Base-by-base conservation (phyloP, 108 stramenopile species). In the Parietichytrium sp. region DNA sequence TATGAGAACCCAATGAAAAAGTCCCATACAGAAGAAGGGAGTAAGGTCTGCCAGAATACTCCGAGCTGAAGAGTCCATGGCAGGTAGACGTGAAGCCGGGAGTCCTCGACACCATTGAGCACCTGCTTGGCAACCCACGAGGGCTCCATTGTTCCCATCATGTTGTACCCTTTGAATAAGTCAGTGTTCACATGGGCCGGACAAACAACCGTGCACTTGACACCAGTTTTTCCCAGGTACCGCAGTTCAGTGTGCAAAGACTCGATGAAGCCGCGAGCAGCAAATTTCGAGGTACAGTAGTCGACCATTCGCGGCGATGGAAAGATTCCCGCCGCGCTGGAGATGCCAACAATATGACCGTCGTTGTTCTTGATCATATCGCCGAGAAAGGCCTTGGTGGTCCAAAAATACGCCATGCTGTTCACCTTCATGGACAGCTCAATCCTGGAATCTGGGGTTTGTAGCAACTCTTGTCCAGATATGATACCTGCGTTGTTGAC, bases 401-500 rank as follows among this genome's bases (percentile, higher is more conserved):
- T 85, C 84, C 84, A 85, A 49, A 82, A 85, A 33, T 82, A 78
- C 10, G 55, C 29, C 2, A 82, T 72, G 23, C 36, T 47, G 45
- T 85, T 85, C 78, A 85, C 84, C 2, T 47, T 77, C 38, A 85
- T 49, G 13, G 84, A 82, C 47, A 31, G 48, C 26, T n/a, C 13
- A 4, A 72, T 38, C 29, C 16, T 6, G 26, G 20, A 23, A 27
- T 82, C 81, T 16, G 30, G 29, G 16, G 25, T 48, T 29, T 85
- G 81, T 30, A 85, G 49, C 3, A 85, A 30, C 27, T 16, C 13
- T 81, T 85, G 82, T 55, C 84, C 84, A 3, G 54, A 23, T 38
- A 85, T 81, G 38, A 85, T 79, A 0, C 84, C 84, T 16, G 84
- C 84, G 49, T 85, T 85, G 81, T 85, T 85, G 16, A 85, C 52